Conservation (phyloP, 2,329 filamentous ascomycete genomes). For the Neonectria punicea region DNA sequence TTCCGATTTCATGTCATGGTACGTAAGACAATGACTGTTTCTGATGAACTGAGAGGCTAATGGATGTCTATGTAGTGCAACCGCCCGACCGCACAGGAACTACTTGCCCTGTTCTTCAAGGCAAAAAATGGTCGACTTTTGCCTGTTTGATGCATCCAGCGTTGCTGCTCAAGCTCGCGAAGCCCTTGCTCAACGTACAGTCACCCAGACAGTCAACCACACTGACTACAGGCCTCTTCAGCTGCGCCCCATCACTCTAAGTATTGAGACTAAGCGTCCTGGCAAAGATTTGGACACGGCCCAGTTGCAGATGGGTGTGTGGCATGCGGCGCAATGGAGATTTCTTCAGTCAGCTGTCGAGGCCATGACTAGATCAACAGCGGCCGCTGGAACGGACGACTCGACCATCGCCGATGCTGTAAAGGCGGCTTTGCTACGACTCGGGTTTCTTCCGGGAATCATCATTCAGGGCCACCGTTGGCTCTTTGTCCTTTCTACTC, state of each 20-base stretch:
- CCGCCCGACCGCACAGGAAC: conserved; percentile 4
- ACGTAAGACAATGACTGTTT: too few species aligned
- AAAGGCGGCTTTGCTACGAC: not conserved
- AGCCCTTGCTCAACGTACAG: not conserved
- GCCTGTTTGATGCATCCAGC: not conserved
- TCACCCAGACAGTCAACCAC: conserved; percentile 3
- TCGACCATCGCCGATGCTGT: too few species aligned
- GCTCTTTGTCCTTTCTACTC: conserved; percentile 24
- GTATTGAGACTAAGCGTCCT: conserved; percentile 4
- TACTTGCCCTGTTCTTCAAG: not conserved
- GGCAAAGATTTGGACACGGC: not conserved
- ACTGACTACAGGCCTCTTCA: not conserved
- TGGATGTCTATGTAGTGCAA: not conserved
- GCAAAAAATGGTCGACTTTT: conserved; percentile 7
- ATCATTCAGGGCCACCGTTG: conserved; percentile 23
- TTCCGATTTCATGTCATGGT: too few species aligned
- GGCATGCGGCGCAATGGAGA: not conserved
- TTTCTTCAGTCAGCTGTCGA: not conserved
- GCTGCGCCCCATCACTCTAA: not conserved
- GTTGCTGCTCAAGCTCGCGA: not conserved
- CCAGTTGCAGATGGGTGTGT: not conserved
- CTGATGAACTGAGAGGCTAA: not conserved
- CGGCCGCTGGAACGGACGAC: too few species aligned
- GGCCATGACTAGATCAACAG: too few species aligned
- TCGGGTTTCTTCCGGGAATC: conserved; percentile 21